Evolutionary conservation across 495 filamentous ascomycete species (phyloP).

Genomic region (Podospora comata): DNA sequence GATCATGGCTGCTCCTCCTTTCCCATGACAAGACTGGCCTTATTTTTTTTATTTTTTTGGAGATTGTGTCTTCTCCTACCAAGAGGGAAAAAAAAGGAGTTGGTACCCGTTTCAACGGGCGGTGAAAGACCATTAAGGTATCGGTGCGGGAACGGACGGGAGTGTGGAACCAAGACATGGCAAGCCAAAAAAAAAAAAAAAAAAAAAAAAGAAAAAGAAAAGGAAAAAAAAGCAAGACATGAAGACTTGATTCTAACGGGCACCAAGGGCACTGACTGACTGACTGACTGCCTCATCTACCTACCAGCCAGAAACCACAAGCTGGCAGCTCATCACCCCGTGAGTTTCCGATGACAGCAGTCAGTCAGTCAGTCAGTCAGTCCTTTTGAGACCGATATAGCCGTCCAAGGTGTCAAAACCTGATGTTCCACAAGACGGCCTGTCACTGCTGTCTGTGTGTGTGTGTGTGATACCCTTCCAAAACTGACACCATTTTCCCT

Average conservation of each 20-base stretch:
- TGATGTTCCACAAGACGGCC: not conserved
- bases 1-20: not conserved
- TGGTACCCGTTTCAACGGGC: not conserved
- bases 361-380: too few species aligned
- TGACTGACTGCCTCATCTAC: too few species aligned
- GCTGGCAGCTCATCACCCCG: too few species aligned
- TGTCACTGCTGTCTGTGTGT: too few species aligned
- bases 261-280: too few species aligned
- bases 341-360: too few species aligned
- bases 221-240: not conserved
- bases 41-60: too few species aligned
- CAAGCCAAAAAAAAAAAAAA: not conserved
- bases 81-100: not conserved
- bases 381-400: too few species aligned
- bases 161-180: not conserved
- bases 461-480: not conserved
- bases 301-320: too few species aligned
- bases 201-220: not conserved
- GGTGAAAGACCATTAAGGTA: not conserved
- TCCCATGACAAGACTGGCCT: not conserved
- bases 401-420: not conserved
- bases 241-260: too few species aligned
- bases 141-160: not conserved
- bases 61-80: not conserved
- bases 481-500: not conserved